A percentile compares a stretch with the other conserved stretches of the same genome.
These are phyloP conservation scores for Xylariaceae sp. DNA, from an alignment of 2,329 filamentous ascomycete genomes.

Conservation along the genomic window DNA sequence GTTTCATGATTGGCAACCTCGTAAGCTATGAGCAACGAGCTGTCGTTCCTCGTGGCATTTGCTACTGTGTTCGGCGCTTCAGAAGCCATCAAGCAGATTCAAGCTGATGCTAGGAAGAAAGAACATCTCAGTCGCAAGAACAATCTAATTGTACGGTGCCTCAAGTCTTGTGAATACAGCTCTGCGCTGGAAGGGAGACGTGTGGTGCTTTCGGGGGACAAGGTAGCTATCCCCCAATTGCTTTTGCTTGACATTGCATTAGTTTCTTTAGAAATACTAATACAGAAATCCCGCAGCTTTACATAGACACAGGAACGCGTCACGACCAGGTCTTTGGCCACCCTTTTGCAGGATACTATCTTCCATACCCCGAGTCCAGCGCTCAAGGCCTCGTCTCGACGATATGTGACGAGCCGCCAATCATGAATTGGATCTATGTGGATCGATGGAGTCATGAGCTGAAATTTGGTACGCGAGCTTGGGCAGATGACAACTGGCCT, in stretches of 20 bases:
- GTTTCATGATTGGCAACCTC: background rate
- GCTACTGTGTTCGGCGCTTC: constrained; percentile 44
- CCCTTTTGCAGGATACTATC: constrained; percentile 55
- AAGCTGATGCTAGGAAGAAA: constrained; percentile 44
- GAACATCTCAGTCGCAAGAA: constrained; percentile 48
- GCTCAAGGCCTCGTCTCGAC: constrained; percentile 46
- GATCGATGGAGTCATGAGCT: constrained; percentile 43
- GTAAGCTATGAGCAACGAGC: constrained; percentile 24
- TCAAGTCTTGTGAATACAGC: constrained; percentile 45
- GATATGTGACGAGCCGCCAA: constrained; percentile 45
- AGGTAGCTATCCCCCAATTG: constrained; percentile 25
- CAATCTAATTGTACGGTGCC: constrained; percentile 45
- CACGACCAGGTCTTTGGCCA: constrained; percentile 39
- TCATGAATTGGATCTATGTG: constrained; percentile 51
- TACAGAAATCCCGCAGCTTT: constrained; percentile 32
- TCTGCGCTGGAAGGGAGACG: constrained; percentile 43
- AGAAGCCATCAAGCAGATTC: constrained; percentile 46
- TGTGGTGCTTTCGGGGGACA: constrained; percentile 44
- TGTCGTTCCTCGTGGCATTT: constrained; percentile 38
- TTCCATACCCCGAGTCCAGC: constrained; percentile 50
- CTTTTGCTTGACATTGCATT: constrained; percentile 1
- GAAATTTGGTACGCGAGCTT: constrained; percentile 43
- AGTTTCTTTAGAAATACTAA: too few relatives aligned
- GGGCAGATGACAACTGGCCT: constrained; percentile 41
- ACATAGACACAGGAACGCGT: constrained; percentile 44